Evolutionary conservation across 2,329 filamentous ascomycete species (phyloP).

Genomic region (Ramularia endophylla): DNA sequence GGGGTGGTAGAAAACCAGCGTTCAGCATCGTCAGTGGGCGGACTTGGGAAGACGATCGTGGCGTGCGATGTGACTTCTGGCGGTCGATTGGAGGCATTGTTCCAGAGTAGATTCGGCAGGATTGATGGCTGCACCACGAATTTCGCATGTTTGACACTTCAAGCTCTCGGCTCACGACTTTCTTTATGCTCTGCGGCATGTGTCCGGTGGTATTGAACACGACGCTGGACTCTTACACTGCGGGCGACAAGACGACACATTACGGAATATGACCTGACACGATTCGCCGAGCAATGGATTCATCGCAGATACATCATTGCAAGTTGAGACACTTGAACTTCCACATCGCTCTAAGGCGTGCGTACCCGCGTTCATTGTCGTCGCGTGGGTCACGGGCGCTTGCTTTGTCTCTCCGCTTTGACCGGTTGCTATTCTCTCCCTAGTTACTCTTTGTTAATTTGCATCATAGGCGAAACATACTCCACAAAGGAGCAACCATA

Average conservation of each 20-base stretch:
- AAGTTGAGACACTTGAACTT: not conserved
- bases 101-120: slow-evolving; percentile 28
- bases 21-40: slow-evolving; percentile 40
- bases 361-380: slow-evolving; percentile 7
- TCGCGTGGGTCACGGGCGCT: not conserved
- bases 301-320: too few species aligned
- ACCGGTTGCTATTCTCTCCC: slow-evolving; percentile 15
- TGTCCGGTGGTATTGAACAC: too few species aligned
- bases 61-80: slow-evolving; percentile 45
- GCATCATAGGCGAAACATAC: too few species aligned
- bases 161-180: too few species aligned
- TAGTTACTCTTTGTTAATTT: slow-evolving; percentile 4
- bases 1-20: slow-evolving; percentile 13
- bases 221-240: too few species aligned
- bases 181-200: too few species aligned
- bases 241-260: slow-evolving; percentile 3
- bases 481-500: too few species aligned
- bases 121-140: too few species aligned
- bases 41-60: slow-evolving; percentile 45
- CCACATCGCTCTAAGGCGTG: too few species aligned
- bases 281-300: too few species aligned
- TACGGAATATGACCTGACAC: slow-evolving; percentile 2
- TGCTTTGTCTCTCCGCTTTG: slow-evolving; percentile 8
- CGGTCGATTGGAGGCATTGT: slow-evolving; percentile 24
- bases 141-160: too few species aligned